A percentile compares a stretch with the other conserved stretches of the same genome.
Evolutionary conservation across 768 basidiomycete species (phyloP).

Genomic region (Kwoniella bestiolae): DNA sequence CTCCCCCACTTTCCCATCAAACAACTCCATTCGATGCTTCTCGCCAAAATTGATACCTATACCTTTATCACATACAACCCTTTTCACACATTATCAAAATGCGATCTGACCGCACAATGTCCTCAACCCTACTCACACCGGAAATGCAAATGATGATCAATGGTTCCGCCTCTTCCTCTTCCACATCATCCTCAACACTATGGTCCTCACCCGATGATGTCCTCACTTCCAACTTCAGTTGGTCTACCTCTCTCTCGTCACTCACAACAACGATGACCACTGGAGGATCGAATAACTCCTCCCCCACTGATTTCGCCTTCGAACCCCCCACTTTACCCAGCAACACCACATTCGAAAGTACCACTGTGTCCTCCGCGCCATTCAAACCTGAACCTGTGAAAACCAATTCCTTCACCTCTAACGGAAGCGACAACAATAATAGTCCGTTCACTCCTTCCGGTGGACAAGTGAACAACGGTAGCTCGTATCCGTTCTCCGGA

Average conservation of each 20-base stretch:
- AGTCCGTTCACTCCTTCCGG: slow-evolving; percentile 9
- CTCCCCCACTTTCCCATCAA: neutral
- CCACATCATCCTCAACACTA: neutral
- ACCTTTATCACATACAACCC: neutral
- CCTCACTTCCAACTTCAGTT: slow-evolving; percentile 18
- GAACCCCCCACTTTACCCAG: slow-evolving; percentile 32
- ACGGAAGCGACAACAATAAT: slow-evolving; percentile 3
- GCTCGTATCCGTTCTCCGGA: slow-evolving; percentile 11
- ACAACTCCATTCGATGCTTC: neutral
- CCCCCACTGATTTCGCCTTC: slow-evolving; percentile 49
- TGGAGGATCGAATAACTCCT: slow-evolving; percentile 35
- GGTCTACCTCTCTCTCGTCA: slow-evolving; percentile 19
- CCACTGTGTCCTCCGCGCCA: slow-evolving; percentile 3
- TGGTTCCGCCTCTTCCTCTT: neutral
- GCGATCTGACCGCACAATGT: neutral
- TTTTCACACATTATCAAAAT: no score
- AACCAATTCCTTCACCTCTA: slow-evolving; percentile 21
- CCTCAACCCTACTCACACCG: neutral
- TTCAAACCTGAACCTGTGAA: slow-evolving; percentile 28
- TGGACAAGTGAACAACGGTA: slow-evolving; percentile 7
- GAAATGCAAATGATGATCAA: neutral
- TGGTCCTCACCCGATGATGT: slow-evolving; percentile 28
- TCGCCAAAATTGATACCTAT: neutral
- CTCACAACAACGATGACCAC: slow-evolving; percentile 17
- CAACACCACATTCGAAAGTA: slow-evolving; percentile 8